Evolutionary conservation across 768 basidiomycete genomes (phyloP).

Genomic region (Tulasnella sp.): DNA sequence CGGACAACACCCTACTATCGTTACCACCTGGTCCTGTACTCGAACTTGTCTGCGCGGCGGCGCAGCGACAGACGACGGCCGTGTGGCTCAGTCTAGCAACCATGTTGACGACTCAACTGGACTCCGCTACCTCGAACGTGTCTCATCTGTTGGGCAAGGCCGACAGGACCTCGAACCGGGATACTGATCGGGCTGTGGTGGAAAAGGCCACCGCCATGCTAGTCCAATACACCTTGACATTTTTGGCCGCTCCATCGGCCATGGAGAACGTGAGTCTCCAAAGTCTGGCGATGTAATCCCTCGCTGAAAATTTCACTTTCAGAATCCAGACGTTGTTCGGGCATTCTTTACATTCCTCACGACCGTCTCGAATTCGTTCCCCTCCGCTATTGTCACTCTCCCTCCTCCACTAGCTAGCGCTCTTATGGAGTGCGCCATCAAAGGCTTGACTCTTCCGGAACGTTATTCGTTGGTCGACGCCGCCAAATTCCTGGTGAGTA

Average conservation of each 20-base stretch:
- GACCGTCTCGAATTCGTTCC: conserved; percentile 62
- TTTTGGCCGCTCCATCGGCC: conserved; percentile 54
- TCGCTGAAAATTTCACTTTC: background rate
- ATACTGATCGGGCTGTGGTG: conserved; percentile 42
- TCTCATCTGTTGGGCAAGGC: conserved; percentile 45
- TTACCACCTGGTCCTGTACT: conserved; percentile 77
- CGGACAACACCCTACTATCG: conserved; percentile 72
- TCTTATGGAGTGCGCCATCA: conserved; percentile 64
- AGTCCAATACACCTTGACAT: conserved; percentile 53
- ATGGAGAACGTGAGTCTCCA: conserved; percentile 62
- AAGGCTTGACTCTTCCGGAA: conserved; percentile 69
- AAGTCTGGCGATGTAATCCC: background rate
- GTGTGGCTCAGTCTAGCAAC: conserved; percentile 82
- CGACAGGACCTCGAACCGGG: conserved; percentile 29
- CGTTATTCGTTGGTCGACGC: conserved; percentile 81
- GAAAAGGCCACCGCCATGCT: conserved; percentile 54
- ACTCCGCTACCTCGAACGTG: conserved; percentile 59
- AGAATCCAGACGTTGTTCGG: conserved; percentile 93
- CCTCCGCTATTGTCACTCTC: conserved; percentile 56
- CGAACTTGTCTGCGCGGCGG: conserved; percentile 70
- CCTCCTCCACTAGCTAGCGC: conserved; percentile 62
- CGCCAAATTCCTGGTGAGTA: conserved; percentile 73
- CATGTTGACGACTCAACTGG: conserved; percentile 76
- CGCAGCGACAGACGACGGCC: conserved; percentile 66
- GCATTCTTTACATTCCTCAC: conserved; percentile 84